phyloP scores from a whole-genome alignment of 805 yeast species.

The Metschnikowia borealis region DNA sequence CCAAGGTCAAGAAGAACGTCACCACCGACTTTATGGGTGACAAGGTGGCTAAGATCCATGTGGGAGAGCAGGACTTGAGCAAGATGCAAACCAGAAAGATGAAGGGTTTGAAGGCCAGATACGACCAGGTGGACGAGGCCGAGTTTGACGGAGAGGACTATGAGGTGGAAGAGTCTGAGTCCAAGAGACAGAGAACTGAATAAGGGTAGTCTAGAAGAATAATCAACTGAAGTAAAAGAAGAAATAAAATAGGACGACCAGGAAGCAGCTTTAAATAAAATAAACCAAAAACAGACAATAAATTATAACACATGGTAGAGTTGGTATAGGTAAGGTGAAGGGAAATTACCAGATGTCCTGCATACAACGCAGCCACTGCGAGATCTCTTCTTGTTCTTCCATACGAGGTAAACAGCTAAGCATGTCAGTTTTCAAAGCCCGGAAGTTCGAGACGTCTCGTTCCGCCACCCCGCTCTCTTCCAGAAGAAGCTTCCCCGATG shows the following conservation, averaged over 20 bases:
- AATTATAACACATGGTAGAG: too few species aligned
- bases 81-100: slow-evolving; percentile 94
- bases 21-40: slow-evolving; percentile 89
- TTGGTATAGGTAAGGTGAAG: too few species aligned
- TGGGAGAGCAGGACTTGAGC: slow-evolving; percentile 90
- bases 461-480: neutral
- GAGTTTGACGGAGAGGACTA: slow-evolving; percentile 51
- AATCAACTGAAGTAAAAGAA: neutral
- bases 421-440: slow-evolving; percentile 4
- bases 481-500: neutral
- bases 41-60: slow-evolving; percentile 92
- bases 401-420: neutral
- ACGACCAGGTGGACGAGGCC: slow-evolving; percentile 61
- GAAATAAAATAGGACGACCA: neutral
- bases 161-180: slow-evolving; percentile 35
- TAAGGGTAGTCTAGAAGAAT: neutral
- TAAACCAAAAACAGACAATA: too few species aligned
- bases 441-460: slow-evolving; percentile 5
- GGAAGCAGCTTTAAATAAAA: neutral
- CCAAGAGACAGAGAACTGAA: slow-evolving; percentile 32
- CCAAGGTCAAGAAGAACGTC: slow-evolving; percentile 84
- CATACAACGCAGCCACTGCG: neutral
- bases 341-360: neutral
- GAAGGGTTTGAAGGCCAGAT: slow-evolving; percentile 92
- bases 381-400: neutral